phyloP scores from a whole-genome alignment of 2,329 filamentous ascomycete genomes.

The Aspergillus proliferans region DNA sequence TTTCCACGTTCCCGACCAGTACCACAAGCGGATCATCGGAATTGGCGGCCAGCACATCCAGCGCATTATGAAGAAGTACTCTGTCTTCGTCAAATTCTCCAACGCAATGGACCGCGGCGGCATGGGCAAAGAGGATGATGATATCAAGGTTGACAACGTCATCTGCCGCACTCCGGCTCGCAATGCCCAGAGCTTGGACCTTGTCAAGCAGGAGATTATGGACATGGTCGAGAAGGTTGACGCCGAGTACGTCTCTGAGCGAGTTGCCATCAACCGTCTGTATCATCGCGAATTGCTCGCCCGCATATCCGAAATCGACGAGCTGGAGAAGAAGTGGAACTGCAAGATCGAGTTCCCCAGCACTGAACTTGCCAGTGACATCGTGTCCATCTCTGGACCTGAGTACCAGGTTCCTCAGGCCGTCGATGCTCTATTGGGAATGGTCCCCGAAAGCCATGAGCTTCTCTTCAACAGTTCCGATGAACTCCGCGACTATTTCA shows the following conservation, averaged over 20 bases:
- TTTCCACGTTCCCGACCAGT: conserved; percentile 97
- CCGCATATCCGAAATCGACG: conserved; percentile 81
- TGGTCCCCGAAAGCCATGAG: conserved; percentile 96
- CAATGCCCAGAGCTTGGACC: conserved; percentile 91
- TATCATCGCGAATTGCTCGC: conserved; percentile 92
- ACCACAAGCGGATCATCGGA: conserved; percentile 98
- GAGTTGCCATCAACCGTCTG: conserved; percentile 85
- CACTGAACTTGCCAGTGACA: conserved; percentile 93
- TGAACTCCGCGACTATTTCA: conserved; percentile 73
- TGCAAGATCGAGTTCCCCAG: conserved; percentile 99
- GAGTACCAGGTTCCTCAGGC: conserved; percentile 98
- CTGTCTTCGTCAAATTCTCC: conserved; percentile 98
- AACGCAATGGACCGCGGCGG: conserved; percentile 97
- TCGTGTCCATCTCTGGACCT: conserved; percentile 89
- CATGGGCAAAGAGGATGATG: conserved; percentile 91
- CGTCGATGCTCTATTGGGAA: conserved; percentile 91
- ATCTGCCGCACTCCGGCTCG: conserved; percentile 96
- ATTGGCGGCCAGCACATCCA: conserved; percentile 98
- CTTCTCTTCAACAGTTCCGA: conserved; percentile 72
- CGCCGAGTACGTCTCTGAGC: conserved; percentile 92
- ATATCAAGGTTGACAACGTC: conserved; percentile 97
- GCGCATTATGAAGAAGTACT: conserved; percentile 99
- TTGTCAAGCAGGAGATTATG: conserved; percentile 98
- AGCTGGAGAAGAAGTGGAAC: conserved; percentile 97
- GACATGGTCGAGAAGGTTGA: conserved; percentile 99